phyloP scores from a whole-genome alignment of 768 basidiomycete genomes.

The Lenzites betulinus region DNA sequence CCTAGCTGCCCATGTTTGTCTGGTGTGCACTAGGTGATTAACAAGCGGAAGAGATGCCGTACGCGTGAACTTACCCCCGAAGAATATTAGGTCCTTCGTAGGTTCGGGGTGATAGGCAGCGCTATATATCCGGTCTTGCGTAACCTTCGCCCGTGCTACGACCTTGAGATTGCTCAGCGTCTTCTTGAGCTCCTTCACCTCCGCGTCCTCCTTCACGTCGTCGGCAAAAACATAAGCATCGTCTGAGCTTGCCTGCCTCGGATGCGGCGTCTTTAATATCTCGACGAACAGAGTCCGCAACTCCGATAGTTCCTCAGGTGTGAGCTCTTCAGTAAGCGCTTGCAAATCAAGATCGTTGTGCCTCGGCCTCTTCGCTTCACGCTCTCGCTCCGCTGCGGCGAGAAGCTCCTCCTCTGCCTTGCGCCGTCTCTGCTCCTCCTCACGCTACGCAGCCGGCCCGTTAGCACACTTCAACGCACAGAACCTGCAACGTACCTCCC shows the following conservation, averaged over 20 bases:
- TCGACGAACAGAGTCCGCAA: conserved; percentile 49
- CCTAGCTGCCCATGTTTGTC: conserved; percentile 85
- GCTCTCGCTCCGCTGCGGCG: conserved; percentile 61
- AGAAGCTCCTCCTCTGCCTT: conserved; percentile 64
- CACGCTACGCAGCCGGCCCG: conserved; percentile 38
- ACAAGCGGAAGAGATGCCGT: not conserved
- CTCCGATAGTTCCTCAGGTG: conserved; percentile 45
- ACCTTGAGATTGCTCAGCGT: conserved; percentile 59
- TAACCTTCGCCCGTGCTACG: conserved; percentile 81
- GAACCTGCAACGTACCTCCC: conserved; percentile 50
- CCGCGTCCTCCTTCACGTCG: conserved; percentile 48
- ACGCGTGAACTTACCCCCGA: conserved; percentile 57
- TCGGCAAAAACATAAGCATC: conserved; percentile 54
- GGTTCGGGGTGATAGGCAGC: conserved; percentile 81
- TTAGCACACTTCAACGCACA: not conserved
- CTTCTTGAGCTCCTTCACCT: conserved; percentile 55
- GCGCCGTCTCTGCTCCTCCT: conserved; percentile 49
- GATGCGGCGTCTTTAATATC: conserved; percentile 38
- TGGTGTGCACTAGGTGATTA: conserved; percentile 29
- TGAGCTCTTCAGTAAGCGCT: conserved; percentile 52
- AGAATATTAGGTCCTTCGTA: conserved; percentile 82
- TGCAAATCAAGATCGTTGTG: conserved; percentile 63
- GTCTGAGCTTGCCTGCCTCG: conserved; percentile 44
- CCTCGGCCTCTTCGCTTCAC: conserved; percentile 68
- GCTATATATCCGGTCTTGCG: conserved; percentile 71